Percentiles rank a stretch among this genome's conserved stretches.
Evolutionary conservation across 129 eudicot species (phyloP).

Genomic region (Escallonia herrerae): DNA sequence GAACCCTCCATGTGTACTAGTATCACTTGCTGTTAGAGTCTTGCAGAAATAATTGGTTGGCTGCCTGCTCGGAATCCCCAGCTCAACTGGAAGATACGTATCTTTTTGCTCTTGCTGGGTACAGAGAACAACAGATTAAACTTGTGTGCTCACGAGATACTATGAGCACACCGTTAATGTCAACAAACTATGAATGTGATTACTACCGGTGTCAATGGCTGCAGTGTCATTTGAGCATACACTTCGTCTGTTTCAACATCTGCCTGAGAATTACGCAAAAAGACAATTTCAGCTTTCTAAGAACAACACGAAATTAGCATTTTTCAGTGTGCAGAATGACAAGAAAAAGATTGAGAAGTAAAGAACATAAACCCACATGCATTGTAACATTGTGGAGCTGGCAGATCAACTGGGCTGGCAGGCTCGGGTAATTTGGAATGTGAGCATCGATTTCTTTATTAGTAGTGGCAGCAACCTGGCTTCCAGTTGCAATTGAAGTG

Average conservation of each 20-base stretch:
- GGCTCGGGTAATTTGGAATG: slow-evolving; percentile 92
- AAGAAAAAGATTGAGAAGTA: not conserved
- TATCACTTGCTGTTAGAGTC: slow-evolving; percentile 96
- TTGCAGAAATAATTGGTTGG: slow-evolving; percentile 97
- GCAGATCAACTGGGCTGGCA: slow-evolving; percentile 94
- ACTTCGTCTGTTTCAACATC: slow-evolving; percentile 99
- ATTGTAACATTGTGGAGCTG: slow-evolving; percentile 99
- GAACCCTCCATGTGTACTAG: slow-evolving; percentile 98
- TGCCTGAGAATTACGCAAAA: slow-evolving; percentile 58
- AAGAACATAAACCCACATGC: slow-evolving; percentile 68
- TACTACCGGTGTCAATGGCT: slow-evolving; percentile 87
- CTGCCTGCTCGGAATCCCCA: slow-evolving; percentile 91
- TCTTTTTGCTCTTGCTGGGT: slow-evolving; percentile 97
- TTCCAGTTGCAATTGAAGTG: slow-evolving; percentile 22
- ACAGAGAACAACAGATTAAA: slow-evolving; percentile 3
- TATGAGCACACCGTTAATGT: not conserved
- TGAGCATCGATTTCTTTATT: slow-evolving; percentile 95
- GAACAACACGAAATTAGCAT: not conserved
- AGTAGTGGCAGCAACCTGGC: slow-evolving; percentile 98
- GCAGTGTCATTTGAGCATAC: slow-evolving; percentile 98
- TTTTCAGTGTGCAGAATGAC: too few relatives aligned
- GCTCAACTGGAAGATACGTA: slow-evolving; percentile 89
- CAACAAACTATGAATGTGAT: not conserved
- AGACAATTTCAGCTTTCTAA: not conserved
- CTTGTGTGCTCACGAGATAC: not conserved